Evolutionary conservation across 1,139 yeast species (phyloP).

Genomic region (Candida tunisiensis): DNA sequence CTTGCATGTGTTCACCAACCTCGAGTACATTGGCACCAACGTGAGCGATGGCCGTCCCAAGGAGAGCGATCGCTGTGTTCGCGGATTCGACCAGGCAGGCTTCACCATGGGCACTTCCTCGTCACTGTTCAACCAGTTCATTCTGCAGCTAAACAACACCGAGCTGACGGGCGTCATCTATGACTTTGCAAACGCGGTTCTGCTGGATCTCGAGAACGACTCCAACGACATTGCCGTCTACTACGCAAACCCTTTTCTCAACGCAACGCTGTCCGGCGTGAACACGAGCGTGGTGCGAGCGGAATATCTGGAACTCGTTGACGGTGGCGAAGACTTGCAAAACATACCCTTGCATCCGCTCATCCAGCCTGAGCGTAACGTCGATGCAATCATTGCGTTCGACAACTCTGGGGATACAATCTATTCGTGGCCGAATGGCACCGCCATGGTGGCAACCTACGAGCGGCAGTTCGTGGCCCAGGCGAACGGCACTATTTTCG

Average conservation of each 20-base stretch:
- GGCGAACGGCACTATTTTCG: constrained; percentile 52
- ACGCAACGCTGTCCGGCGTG: constrained; percentile 23
- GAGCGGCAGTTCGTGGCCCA: constrained; percentile 32
- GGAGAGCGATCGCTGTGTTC: constrained; percentile 24
- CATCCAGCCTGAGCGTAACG: constrained; percentile 48
- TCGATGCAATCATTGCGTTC: constrained; percentile 68
- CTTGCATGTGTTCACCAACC: constrained; percentile 45
- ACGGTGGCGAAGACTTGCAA: constrained; percentile 77
- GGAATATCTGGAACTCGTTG: constrained; percentile 41
- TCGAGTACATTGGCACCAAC: constrained; percentile 60
- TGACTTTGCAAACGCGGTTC: constrained; percentile 17
- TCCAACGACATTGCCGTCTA: constrained; percentile 51
- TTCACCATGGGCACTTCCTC: constrained; percentile 62
- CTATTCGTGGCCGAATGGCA: constrained; percentile 35
- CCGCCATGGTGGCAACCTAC: constrained; percentile 42
- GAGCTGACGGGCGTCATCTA: constrained; percentile 32
- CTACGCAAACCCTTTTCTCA: constrained; percentile 60
- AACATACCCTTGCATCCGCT: constrained; percentile 69
- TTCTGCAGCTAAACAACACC: constrained; percentile 40
- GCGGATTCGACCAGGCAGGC: constrained; percentile 56
- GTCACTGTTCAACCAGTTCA: constrained; percentile 36
- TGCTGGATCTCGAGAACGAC: constrained; percentile 25
- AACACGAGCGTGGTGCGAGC: constrained; percentile 20
- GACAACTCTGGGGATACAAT: constrained; percentile 77
- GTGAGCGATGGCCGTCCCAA: constrained; percentile 32